Evolutionary conservation across 2,329 filamentous ascomycete species (phyloP).

Genomic region (Hypoxylon sp.): DNA sequence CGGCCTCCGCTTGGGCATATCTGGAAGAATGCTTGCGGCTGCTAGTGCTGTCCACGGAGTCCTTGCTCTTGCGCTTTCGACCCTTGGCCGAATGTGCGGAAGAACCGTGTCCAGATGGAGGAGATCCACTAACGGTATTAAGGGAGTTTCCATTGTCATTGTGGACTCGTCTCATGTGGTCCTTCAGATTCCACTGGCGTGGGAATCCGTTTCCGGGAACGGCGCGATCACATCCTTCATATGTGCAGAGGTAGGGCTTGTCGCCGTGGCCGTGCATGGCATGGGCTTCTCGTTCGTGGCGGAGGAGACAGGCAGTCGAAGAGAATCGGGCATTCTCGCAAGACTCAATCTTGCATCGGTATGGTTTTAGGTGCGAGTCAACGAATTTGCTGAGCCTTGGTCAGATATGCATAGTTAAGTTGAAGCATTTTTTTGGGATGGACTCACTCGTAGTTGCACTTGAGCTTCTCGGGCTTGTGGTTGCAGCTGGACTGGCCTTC

Average conservation of each 20-base stretch:
- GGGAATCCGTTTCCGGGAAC: constrained; percentile 89
- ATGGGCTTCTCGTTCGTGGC: constrained; percentile 95
- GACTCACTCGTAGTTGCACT: constrained; percentile 98
- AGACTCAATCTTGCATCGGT: constrained; percentile 88
- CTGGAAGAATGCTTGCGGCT: constrained; percentile 67
- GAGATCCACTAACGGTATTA: constrained; percentile 57
- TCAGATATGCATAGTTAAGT: constrained; percentile 34
- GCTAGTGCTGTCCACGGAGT: constrained; percentile 60
- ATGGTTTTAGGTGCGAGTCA: constrained; percentile 96
- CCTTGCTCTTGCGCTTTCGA: constrained; percentile 71
- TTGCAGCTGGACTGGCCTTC: constrained; percentile 79
- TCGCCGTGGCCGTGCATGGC: constrained; percentile 95
- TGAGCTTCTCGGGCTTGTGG: constrained; percentile 94
- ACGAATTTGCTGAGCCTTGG: constrained; percentile 83
- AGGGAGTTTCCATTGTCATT: constrained; percentile 67
- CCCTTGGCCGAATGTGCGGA: constrained; percentile 60
- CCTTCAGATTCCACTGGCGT: constrained; percentile 93
- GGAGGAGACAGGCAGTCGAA: constrained; percentile 92
- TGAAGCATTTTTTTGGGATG: neutral
- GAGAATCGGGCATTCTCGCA: constrained; percentile 93
- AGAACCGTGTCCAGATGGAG: constrained; percentile 56
- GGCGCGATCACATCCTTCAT: constrained; percentile 88
- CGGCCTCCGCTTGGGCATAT: constrained; percentile 55
- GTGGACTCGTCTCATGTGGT: constrained; percentile 98
- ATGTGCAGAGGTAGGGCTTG: constrained; percentile 91